Base-by-base conservation (phyloP, 345 rosid genomes). In the Dipteronia sinensis region DNA sequence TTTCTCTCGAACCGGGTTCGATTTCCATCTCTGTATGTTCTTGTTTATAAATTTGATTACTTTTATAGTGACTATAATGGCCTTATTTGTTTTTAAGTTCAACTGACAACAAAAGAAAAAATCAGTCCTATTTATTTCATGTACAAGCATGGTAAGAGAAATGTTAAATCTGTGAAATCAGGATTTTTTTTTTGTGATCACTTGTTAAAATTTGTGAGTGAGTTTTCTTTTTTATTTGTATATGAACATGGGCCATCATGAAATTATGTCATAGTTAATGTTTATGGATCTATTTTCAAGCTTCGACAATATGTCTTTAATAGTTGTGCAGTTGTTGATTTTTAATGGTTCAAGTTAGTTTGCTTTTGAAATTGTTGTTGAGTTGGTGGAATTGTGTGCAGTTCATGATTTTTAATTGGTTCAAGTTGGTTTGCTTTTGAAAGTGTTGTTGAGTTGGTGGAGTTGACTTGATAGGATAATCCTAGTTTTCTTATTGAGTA, bases 281-380 rank as follows among this genome's bases (percentile, higher is more conserved):
- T 56, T 56, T 16, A 7, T 56, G 62, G 62, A 56, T 56, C 62
- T 56, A 56, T 56, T 67, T 67, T 67, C 15, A 40, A 40, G 71
- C 31, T 42, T n/a, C 42, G 3, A 67, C n/a, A 20, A 2, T 13
- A 34, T n/a, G n/a, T 67, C n/a, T 67, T 22, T 23, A 40, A n/a
- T 40, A 22, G 16, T 70, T 53, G 23, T n/a, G n/a, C n/a, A n/a
- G n/a, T n/a, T n/a, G n/a, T n/a, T n/a, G n/a, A n/a, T n/a, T n/a
- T n/a, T n/a, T n/a, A n/a, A n/a, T n/a, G n/a, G n/a, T n/a, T n/a
- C n/a, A n/a, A n/a, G n/a, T n/a, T n/a, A n/a, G n/a, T n/a, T n/a
- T n/a, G n/a, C n/a, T n/a, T n/a, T n/a, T n/a, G n/a, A n/a, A n/a
- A n/a, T n/a, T n/a, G n/a, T n/a, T n/a, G n/a, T n/a, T n/a, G n/a